Evolutionary conservation across 2,329 filamentous ascomycete species (phyloP).

Genomic region (Paecilomyces fulvus): DNA sequence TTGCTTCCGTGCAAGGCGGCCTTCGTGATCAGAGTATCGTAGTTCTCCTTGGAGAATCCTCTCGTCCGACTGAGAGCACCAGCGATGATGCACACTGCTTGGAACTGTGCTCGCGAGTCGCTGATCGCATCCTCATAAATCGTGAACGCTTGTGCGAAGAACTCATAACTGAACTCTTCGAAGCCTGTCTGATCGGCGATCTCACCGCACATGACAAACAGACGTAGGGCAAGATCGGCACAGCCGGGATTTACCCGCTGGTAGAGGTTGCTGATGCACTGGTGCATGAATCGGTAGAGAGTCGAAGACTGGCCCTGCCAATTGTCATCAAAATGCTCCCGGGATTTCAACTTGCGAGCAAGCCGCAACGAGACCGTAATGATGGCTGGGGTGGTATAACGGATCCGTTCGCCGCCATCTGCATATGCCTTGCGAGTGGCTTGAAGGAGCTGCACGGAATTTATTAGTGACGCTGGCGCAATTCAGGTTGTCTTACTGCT

Average conservation of each 20-base stretch:
- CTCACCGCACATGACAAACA: conserved; percentile 88
- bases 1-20: conserved; percentile 95
- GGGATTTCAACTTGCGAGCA: conserved; percentile 76
- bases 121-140: conserved; percentile 96
- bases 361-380: conserved; percentile 86
- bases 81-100: conserved; percentile 91
- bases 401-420: conserved; percentile 90
- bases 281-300: conserved; percentile 93
- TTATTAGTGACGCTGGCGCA: conserved; percentile 6
- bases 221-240: conserved; percentile 76
- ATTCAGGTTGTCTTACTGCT: not conserved
- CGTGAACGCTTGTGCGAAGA: conserved; percentile 95
- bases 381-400: conserved; percentile 87
- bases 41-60: conserved; percentile 93
- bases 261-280: conserved; percentile 76
- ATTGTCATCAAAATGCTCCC: conserved; percentile 77
- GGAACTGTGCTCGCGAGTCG: conserved; percentile 93
- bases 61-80: conserved; percentile 80
- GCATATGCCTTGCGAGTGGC: conserved; percentile 76
- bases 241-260: conserved; percentile 72
- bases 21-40: conserved; percentile 97
- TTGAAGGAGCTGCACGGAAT: conserved; percentile 59
- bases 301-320: conserved; percentile 67
- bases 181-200: conserved; percentile 85
- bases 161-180: conserved; percentile 95